phyloP scores from a whole-genome alignment of 2,329 filamentous ascomycete species.

The Cercospora zeina region DNA sequence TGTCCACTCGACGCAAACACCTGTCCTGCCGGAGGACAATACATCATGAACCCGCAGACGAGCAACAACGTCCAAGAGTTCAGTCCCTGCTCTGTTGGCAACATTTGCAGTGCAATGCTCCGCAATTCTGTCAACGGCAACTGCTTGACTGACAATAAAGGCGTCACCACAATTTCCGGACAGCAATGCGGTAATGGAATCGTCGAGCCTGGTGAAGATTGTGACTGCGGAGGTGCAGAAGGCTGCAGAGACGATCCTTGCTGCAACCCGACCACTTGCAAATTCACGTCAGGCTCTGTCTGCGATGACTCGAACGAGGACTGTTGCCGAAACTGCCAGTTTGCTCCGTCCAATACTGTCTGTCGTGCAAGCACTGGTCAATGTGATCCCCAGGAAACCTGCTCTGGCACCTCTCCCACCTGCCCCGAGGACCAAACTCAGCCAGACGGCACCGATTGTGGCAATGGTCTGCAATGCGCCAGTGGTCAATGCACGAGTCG shows the following conservation, averaged over 20 bases:
- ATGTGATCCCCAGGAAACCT: slow-evolving; percentile 85
- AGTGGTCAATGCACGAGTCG: slow-evolving; percentile 93
- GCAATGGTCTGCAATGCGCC: slow-evolving; percentile 72
- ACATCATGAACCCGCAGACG: slow-evolving; percentile 96
- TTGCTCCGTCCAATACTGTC: slow-evolving; percentile 66
- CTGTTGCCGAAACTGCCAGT: slow-evolving; percentile 73
- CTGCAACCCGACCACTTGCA: slow-evolving; percentile 84
- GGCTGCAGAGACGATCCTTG: slow-evolving; percentile 75
- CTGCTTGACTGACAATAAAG: slow-evolving; percentile 83
- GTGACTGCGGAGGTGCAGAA: slow-evolving; percentile 80
- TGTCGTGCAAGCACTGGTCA: slow-evolving; percentile 76
- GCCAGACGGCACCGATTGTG: slow-evolving; percentile 71
- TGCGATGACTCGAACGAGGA: slow-evolving; percentile 86
- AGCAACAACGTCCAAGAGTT: slow-evolving; percentile 71
- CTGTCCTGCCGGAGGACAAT: slow-evolving; percentile 76
- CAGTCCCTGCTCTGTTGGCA: slow-evolving; percentile 85
- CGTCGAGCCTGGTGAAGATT: slow-evolving; percentile 90
- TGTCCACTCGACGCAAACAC: slow-evolving; percentile 69
- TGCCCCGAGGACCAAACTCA: slow-evolving; percentile 74
- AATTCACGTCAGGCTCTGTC: slow-evolving; percentile 70
- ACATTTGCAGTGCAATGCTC: slow-evolving; percentile 84
- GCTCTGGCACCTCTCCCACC: slow-evolving; percentile 67
- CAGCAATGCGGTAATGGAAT: slow-evolving; percentile 95
- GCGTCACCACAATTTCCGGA: slow-evolving; percentile 76
- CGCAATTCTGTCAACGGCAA: slow-evolving; percentile 71